Conservation (phyloP, 768 basidiomycete genomes). For the Pleurotus djamor region DNA sequence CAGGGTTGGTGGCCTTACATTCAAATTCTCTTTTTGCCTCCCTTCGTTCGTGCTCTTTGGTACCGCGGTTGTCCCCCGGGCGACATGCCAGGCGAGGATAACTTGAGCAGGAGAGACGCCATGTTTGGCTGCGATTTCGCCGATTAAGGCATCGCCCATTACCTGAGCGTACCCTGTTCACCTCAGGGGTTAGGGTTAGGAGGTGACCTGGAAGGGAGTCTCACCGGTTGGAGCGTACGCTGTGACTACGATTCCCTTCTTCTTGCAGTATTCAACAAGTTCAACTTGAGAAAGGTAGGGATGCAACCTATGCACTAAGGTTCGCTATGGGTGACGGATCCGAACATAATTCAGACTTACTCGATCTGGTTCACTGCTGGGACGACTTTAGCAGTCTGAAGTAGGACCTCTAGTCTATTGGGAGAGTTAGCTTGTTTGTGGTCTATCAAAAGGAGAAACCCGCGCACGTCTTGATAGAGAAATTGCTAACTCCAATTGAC, state of each 20-base stretch:
- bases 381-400: constrained; percentile 36
- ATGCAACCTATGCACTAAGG: constrained; percentile 30
- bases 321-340: not conserved
- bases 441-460: not conserved
- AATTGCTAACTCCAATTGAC: constrained; percentile 61
- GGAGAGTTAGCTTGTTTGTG: not conserved
- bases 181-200: not conserved
- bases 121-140: constrained; percentile 45
- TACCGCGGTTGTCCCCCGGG: constrained; percentile 38
- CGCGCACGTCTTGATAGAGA: constrained; percentile 52
- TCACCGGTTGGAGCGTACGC: constrained; percentile 50
- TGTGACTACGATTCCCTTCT: constrained; percentile 46
- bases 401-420: constrained; percentile 33
- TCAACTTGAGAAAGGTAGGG: constrained; percentile 49
- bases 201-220: not conserved
- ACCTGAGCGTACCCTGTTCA: constrained; percentile 37
- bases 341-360: constrained; percentile 18
- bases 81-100: constrained; percentile 50
- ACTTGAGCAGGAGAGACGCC: constrained; percentile 44
- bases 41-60: constrained; percentile 46
- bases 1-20: too few species aligned
- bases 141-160: constrained; percentile 42
- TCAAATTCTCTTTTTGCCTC: constrained; percentile 52
- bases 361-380: constrained; percentile 51
- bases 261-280: constrained; percentile 41